These are phyloP conservation scores for Stephanodiscus minutulus DNA, from an alignment of 108 stramenopile species.

Conservation along the genomic window DNA sequence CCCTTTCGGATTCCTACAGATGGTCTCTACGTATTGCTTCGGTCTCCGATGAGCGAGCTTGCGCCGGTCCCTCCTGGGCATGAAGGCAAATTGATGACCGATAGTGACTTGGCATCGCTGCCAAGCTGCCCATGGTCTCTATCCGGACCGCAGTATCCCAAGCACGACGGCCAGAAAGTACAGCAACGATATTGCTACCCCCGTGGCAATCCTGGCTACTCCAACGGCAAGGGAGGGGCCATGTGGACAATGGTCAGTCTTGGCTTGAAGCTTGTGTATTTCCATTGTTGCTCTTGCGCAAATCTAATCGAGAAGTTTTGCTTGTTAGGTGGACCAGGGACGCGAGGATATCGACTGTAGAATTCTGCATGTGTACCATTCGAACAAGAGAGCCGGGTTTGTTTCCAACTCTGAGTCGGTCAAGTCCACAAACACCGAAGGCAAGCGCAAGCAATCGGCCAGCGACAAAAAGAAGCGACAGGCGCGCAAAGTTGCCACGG, in stretches of 20 bases:
- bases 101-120: constrained; percentile 24
- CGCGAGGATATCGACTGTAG: constrained; percentile 60
- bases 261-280: neutral
- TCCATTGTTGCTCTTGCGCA: neutral
- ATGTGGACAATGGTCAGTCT: constrained; percentile 28
- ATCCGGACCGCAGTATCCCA: constrained; percentile 70
- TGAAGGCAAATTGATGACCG: constrained; percentile 38
- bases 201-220: constrained; percentile 62
- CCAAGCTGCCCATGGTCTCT: constrained; percentile 63
- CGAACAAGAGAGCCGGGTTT: constrained; percentile 63
- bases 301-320: neutral
- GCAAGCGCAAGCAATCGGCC: constrained; percentile 1
- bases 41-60: constrained; percentile 46
- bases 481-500: neutral
- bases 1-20: constrained; percentile 28
- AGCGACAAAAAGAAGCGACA: neutral
- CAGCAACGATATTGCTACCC: constrained; percentile 88
- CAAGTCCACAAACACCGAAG: neutral
- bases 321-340: neutral
- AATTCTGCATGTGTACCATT: constrained; percentile 81
- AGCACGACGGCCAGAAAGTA: constrained; percentile 47
- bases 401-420: constrained; percentile 1
- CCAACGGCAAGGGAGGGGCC: constrained; percentile 62
- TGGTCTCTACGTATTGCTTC: constrained; percentile 74
- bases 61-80: constrained; percentile 55